These are phyloP conservation scores for Albizia julibrissin DNA, from an alignment of 306 rosid genomes.

Conservation along the genomic window DNA sequence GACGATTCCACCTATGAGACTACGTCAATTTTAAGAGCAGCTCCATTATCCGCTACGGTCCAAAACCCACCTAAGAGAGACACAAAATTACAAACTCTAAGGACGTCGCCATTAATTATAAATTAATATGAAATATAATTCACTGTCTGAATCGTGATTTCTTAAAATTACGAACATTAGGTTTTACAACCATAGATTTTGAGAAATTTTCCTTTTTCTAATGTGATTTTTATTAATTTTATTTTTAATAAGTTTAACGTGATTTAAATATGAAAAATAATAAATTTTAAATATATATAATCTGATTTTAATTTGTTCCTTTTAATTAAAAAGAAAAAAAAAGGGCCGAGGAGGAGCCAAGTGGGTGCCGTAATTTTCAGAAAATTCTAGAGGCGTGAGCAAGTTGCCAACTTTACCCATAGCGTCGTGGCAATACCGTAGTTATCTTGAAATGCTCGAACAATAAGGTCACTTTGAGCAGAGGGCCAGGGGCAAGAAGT, in stretches of 20 bases:
- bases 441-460: not conserved
- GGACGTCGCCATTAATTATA: not conserved
- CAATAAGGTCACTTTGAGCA: not conserved
- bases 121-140: not conserved
- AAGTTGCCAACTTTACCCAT: not conserved
- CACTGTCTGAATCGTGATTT: not conserved
- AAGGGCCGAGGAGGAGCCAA: too few relatives aligned
- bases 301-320: too few relatives aligned
- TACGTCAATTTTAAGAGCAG: not conserved
- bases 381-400: not conserved
- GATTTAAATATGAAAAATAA: too few relatives aligned
- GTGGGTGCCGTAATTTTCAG: not conserved
- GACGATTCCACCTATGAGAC: not conserved
- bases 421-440: constrained; percentile 20
- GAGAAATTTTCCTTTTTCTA: too few relatives aligned
- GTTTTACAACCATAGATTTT: too few relatives aligned
- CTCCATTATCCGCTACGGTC: not conserved
- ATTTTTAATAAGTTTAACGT: too few relatives aligned
- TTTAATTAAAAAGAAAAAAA: too few relatives aligned
- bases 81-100: not conserved
- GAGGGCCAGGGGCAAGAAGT: not conserved
- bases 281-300: too few relatives aligned
- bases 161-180: too few relatives aligned
- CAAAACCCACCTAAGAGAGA: not conserved
- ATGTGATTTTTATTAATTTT: too few relatives aligned